These are phyloP conservation scores for Pleurotus giganteus DNA, from an alignment of 768 basidiomycete species.

Conservation along the genomic window DNA sequence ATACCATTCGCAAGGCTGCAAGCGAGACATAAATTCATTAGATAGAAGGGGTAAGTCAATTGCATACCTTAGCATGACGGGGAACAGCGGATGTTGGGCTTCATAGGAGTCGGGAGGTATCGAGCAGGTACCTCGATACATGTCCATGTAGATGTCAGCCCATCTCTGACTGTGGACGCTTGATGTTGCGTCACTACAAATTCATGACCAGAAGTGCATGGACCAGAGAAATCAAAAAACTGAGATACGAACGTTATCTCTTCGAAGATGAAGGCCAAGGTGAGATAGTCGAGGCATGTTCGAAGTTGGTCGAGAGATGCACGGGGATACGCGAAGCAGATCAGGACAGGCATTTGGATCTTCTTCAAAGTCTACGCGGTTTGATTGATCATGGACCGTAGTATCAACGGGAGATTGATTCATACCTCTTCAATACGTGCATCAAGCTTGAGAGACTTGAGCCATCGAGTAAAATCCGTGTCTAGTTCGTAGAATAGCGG, in stretches of 20 bases:
- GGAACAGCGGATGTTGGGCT: not conserved
- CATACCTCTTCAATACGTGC: not conserved
- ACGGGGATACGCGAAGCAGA: constrained; percentile 1
- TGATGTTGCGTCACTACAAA: not conserved
- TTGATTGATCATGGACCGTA: not conserved
- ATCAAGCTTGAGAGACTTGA: not conserved
- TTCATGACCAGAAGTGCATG: not conserved
- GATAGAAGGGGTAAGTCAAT: too few relatives aligned
- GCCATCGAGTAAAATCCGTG: not conserved
- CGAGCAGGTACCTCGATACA: not conserved
- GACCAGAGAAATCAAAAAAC: not conserved
- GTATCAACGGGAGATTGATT: not conserved
- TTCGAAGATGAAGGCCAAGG: constrained; percentile 5
- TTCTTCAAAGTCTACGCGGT: not conserved
- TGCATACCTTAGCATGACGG: not conserved
- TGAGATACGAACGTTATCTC: not conserved
- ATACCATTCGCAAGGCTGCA: too few relatives aligned
- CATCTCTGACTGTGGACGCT: not conserved
- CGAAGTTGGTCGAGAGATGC: not conserved
- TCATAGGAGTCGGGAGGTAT: not conserved
- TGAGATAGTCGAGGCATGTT: not conserved
- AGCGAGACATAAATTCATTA: too few relatives aligned
- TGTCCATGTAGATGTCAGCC: constrained; percentile 4
- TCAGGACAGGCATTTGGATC: constrained; percentile 3
- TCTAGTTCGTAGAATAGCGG: constrained; percentile 1